These are phyloP conservation scores for Talaromyces atroroseus DNA, from an alignment of 2,329 filamentous ascomycete genomes.

Conservation along the genomic window DNA sequence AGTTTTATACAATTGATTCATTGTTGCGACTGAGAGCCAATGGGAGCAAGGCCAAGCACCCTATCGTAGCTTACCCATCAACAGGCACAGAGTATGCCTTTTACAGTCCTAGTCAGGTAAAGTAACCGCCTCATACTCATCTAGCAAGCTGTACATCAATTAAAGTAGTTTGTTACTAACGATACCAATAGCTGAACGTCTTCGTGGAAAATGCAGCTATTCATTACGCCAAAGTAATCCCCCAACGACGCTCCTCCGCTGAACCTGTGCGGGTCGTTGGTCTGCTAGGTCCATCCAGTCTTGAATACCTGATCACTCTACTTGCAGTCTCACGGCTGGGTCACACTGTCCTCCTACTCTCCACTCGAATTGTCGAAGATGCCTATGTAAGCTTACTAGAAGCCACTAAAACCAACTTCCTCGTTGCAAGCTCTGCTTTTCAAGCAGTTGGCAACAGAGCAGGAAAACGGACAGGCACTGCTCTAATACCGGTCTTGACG, in stretches of 20 bases:
- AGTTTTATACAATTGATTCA: too few relatives aligned
- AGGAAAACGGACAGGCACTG: too few relatives aligned
- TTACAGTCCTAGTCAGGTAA: too few relatives aligned
- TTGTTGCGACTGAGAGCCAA: too few relatives aligned
- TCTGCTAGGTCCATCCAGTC: constrained; percentile 20
- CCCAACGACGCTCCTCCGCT: constrained; percentile 18
- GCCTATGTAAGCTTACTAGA: constrained; percentile 47
- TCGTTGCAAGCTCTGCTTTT: constrained; percentile 21
- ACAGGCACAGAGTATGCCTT: too few relatives aligned
- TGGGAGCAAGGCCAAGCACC: too few relatives aligned
- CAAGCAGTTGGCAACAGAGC: constrained; percentile 15
- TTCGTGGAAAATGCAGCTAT: too few relatives aligned
- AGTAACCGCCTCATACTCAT: too few relatives aligned
- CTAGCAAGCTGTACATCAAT: too few relatives aligned
- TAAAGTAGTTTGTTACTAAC: too few relatives aligned
- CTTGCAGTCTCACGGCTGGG: constrained; percentile 20
- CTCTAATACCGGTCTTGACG: constrained; percentile 17
- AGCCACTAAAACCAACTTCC: constrained; percentile 33
- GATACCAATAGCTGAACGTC: too few relatives aligned
- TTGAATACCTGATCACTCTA: constrained; percentile 22
- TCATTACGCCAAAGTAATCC: not conserved
- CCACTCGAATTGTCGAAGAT: constrained; percentile 42
- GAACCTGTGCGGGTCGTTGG: constrained; percentile 21
- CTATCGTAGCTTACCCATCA: too few relatives aligned
- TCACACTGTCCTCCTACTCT: constrained; percentile 21